Conservation (phyloP, 371 early-diverging fungal genomes). For the Mortierella sp. region DNA sequence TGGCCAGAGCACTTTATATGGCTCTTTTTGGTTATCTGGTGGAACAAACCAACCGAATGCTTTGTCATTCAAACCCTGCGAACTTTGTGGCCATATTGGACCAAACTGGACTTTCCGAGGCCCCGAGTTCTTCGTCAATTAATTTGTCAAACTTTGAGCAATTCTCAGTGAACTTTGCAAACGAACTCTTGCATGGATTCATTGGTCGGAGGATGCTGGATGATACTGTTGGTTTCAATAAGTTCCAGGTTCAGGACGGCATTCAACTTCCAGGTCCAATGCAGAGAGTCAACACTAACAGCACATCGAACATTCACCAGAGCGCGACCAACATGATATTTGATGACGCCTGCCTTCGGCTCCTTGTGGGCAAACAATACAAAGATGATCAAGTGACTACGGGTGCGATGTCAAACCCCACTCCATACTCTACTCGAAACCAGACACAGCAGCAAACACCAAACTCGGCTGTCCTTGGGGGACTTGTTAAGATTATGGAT, state of each 20-base stretch:
- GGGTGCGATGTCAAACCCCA: not conserved
- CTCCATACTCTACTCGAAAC: constrained; percentile 14
- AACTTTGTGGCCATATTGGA: constrained; percentile 84
- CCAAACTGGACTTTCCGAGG: constrained; percentile 67
- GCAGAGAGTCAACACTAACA: constrained; percentile 35
- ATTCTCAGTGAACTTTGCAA: constrained; percentile 84
- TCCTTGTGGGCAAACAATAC: constrained; percentile 60
- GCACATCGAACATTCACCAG: constrained; percentile 11
- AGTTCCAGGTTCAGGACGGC: constrained; percentile 70
- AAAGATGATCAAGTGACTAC: constrained; percentile 34
- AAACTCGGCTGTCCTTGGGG: constrained; percentile 42
- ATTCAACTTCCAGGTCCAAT: constrained; percentile 59
- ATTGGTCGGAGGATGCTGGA: constrained; percentile 79
- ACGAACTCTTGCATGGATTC: constrained; percentile 85
- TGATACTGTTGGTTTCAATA: constrained; percentile 62
- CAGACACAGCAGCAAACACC: constrained; percentile 20
- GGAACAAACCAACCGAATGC: constrained; percentile 86
- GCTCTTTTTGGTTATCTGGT: constrained; percentile 90
- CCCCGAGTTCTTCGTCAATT: constrained; percentile 50
- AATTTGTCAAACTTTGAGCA: constrained; percentile 72
- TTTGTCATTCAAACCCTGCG: constrained; percentile 73
- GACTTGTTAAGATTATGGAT: constrained; percentile 71
- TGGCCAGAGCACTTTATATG: constrained; percentile 84
- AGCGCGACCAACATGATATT: constrained; percentile 8
- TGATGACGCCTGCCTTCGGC: constrained; percentile 66